Conservation (phyloP, 176 grass and related monocot species). For the Microstegium vimineum region DNA sequence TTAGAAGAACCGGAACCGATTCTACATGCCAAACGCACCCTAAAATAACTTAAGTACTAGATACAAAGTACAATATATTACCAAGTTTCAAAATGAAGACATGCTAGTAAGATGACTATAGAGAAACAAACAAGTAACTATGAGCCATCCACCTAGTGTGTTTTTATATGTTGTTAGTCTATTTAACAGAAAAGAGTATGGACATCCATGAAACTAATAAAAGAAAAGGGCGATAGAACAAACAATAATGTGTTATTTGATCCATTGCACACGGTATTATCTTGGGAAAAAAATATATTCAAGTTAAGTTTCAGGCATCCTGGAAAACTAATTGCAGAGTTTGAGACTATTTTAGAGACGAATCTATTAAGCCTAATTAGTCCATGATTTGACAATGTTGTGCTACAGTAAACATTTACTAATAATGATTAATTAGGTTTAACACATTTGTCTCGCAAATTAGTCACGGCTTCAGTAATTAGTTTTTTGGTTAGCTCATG, state of each 20-base stretch:
- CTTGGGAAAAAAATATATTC: background rate
- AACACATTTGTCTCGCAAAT: no score
- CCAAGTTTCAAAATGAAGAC: background rate
- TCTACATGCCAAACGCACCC: no score
- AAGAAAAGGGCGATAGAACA: background rate
- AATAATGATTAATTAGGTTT: no score
- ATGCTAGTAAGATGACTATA: background rate
- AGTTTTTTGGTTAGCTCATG: no score
- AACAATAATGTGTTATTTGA: background rate
- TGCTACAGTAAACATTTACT: no score
- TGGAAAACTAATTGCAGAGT: no score
- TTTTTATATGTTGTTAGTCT: background rate
- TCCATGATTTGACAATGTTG: no score
- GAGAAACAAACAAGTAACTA: conserved; percentile 9
- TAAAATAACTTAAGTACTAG: background rate
- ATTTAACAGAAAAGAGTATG: background rate
- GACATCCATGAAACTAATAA: background rate
- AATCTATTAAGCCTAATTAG: no score
- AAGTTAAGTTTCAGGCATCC: background rate
- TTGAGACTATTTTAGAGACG: no score
- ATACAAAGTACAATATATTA: background rate
- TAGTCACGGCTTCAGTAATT: no score
- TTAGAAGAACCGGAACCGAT: no score
- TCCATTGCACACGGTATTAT: background rate
- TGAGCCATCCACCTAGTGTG: background rate